Evolutionary conservation across 2,329 filamentous ascomycete species (phyloP).

Genomic region (Beauveria brongniartii): DNA sequence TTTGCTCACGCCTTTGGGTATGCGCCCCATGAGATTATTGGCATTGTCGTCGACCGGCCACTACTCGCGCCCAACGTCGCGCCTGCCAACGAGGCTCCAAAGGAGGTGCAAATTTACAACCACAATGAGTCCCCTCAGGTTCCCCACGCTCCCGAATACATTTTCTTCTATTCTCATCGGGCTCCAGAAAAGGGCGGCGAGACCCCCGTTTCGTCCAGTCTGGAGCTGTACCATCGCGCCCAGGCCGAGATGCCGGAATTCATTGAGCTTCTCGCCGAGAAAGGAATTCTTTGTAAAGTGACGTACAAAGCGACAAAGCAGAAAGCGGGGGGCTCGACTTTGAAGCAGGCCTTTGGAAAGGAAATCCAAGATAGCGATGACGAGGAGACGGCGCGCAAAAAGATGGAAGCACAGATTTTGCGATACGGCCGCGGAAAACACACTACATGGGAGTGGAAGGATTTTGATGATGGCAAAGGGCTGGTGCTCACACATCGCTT

Average conservation of each 20-base stretch:
- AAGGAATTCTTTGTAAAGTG: constrained; percentile 29
- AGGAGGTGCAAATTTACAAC: constrained; percentile 39
- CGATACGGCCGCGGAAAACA: constrained; percentile 36
- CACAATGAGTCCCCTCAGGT: constrained; percentile 45
- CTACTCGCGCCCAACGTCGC: constrained; percentile 1
- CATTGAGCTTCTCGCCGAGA: constrained; percentile 31
- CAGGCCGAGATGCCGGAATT: constrained; percentile 39
- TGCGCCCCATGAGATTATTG: constrained; percentile 40
- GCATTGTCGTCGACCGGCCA: constrained; percentile 39
- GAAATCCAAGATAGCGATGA: constrained; percentile 35
- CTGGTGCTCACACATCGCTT: constrained; percentile 35
- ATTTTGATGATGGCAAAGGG: constrained; percentile 23
- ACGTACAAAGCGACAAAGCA: constrained; percentile 36
- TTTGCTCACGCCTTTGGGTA: constrained; percentile 40
- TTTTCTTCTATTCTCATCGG: constrained; percentile 39
- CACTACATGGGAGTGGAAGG: constrained; percentile 40
- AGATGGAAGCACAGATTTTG: constrained; percentile 41
- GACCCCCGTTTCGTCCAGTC: constrained; percentile 38
- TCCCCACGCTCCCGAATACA: constrained; percentile 42
- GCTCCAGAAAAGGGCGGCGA: constrained; percentile 29
- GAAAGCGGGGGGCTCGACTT: constrained; percentile 37
- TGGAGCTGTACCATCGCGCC: constrained; percentile 37
- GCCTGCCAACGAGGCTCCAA: constrained; percentile 40
- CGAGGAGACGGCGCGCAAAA: constrained; percentile 29
- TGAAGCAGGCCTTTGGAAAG: constrained; percentile 36